These are phyloP conservation scores for Dryas octopetala DNA, from an alignment of 306 rosid species.

Conservation along the genomic window DNA sequence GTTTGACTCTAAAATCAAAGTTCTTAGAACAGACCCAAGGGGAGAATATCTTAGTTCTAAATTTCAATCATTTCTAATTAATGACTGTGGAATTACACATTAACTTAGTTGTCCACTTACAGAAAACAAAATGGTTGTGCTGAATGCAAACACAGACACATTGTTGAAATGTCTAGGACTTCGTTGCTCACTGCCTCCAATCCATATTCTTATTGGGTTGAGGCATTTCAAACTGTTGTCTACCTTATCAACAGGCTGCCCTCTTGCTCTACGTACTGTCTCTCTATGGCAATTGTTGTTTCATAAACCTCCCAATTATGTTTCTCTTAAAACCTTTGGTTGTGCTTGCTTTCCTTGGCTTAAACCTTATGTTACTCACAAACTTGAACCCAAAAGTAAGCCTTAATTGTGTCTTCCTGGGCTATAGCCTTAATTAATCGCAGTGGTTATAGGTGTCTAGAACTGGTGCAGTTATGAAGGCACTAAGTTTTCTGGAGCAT, in stretches of 20 bases:
- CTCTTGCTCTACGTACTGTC: no score
- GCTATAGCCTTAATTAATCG: background rate
- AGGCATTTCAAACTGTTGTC: background rate
- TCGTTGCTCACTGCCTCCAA: background rate
- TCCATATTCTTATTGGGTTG: background rate
- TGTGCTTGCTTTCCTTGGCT: background rate
- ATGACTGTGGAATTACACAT: background rate
- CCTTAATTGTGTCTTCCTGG: background rate
- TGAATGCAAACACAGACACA: background rate
- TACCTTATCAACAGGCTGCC: background rate
- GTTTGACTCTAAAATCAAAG: background rate
- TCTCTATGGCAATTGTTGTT: no score
- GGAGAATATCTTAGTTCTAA: background rate
- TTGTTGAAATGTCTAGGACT: background rate
- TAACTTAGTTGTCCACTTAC: background rate
- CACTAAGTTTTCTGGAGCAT: no score
- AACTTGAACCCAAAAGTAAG: background rate
- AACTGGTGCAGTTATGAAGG: background rate
- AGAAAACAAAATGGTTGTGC: background rate
- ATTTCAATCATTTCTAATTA: background rate
- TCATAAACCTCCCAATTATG: no score
- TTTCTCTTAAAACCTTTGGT: background rate
- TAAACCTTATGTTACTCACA: background rate
- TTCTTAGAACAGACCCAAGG: background rate
- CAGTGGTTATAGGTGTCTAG: background rate